phyloP scores from a whole-genome alignment of 805 yeast genomes.

The Yamadazyma nakazawae region DNA sequence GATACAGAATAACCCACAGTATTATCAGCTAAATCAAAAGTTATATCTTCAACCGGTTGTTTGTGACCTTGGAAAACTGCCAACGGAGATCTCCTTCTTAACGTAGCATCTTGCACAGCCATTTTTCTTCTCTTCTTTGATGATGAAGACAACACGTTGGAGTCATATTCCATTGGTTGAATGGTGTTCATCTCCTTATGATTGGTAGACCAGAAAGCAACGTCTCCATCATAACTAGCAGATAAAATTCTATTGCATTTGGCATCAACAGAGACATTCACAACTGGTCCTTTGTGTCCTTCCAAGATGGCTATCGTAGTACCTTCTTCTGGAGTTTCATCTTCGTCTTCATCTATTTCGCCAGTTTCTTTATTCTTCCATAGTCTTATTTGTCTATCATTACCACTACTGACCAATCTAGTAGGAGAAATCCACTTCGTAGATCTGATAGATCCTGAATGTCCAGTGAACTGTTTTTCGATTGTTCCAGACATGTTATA shows the following conservation, averaged over 20 bases:
- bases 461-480: conserved; percentile 80
- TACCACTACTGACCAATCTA: conserved; percentile 79
- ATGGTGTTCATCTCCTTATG: conserved; percentile 75
- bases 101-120: conserved; percentile 71
- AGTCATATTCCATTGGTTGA: conserved; percentile 42
- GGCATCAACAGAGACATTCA: conserved; percentile 59
- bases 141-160: conserved; percentile 61
- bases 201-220: conserved; percentile 87
- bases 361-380: conserved; percentile 67
- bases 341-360: conserved; percentile 26
- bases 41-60: conserved; percentile 83
- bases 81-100: conserved; percentile 79
- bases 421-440: conserved; percentile 77
- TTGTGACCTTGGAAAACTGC: conserved; percentile 75
- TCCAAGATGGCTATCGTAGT: conserved; percentile 80
- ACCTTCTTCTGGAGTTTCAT: conserved; percentile 53
- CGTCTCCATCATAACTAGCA: conserved; percentile 74
- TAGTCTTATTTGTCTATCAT: conserved; percentile 82
- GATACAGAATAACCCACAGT: conserved; percentile 92
- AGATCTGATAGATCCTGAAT: conserved; percentile 79
- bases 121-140: conserved; percentile 85
- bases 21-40: conserved; percentile 67
- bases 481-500: conserved; percentile 82
- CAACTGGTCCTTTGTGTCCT: conserved; percentile 90
- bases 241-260: conserved; percentile 65